phyloP scores from a whole-genome alignment of 305 asterid species.

The Fraxinus angustifolia region DNA sequence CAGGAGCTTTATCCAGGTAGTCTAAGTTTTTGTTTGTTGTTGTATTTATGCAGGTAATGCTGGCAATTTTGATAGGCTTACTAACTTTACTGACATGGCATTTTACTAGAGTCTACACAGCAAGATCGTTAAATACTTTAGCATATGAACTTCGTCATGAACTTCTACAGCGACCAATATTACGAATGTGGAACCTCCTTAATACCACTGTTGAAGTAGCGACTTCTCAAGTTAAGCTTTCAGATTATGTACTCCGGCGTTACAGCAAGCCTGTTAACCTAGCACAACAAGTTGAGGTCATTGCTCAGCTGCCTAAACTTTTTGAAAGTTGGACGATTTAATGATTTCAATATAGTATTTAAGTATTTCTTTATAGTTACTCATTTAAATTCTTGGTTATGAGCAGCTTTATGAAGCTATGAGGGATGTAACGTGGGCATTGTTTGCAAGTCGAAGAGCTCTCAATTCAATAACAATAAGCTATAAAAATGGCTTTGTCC shows the following conservation, averaged over 20 bases:
- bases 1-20: slow-evolving; percentile 2
- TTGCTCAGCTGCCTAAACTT: background rate
- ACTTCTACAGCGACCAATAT: slow-evolving; percentile 73
- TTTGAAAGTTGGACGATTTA: background rate
- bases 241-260: slow-evolving; percentile 62
- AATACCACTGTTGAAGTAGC: slow-evolving; percentile 83
- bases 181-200: slow-evolving; percentile 85
- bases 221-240: slow-evolving; percentile 80
- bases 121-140: slow-evolving; percentile 61
- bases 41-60: slow-evolving; percentile 62
- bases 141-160: slow-evolving; percentile 86
- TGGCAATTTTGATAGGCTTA: slow-evolving; percentile 80
- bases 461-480: slow-evolving; percentile 70
- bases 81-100: slow-evolving; percentile 89
- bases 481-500: slow-evolving; percentile 87
- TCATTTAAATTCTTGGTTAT: slow-evolving; percentile 16
- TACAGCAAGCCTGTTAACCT: slow-evolving; percentile 64
- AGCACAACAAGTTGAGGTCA: slow-evolving; percentile 80
- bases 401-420: slow-evolving; percentile 80
- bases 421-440: slow-evolving; percentile 89
- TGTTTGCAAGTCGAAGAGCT: slow-evolving; percentile 75
- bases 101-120: slow-evolving; percentile 75
- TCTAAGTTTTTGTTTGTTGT: slow-evolving; percentile 1
- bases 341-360: slow-evolving; percentile 1
- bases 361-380: background rate